These are phyloP conservation scores for Marvania coccoides DNA, from an alignment of 139 green algal genomes.

Conservation along the genomic window DNA sequence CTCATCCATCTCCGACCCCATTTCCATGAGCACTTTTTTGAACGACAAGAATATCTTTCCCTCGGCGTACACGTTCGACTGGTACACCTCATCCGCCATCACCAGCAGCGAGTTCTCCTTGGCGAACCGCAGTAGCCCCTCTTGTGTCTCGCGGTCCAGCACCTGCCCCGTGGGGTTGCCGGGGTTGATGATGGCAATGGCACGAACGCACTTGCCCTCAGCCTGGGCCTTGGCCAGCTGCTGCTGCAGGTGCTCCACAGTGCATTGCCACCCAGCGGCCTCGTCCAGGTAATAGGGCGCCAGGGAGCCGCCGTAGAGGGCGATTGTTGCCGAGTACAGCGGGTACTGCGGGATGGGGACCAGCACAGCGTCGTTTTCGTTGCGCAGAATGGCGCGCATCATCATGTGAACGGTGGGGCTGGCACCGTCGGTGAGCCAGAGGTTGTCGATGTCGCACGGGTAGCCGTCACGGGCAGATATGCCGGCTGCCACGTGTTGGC, in stretches of 20 bases:
- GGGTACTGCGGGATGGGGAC: conserved; percentile 81
- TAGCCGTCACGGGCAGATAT: conserved; percentile 67
- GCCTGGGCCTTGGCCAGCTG: conserved; percentile 20
- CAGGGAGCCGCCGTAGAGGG: conserved; percentile 78
- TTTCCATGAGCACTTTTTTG: conserved; percentile 66
- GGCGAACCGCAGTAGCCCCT: conserved; percentile 65
- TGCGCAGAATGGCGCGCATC: conserved; percentile 57
- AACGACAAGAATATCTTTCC: conserved; percentile 71
- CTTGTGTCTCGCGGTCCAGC: conserved; percentile 61
- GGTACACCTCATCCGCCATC: conserved; percentile 91
- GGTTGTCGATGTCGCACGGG: conserved; percentile 54
- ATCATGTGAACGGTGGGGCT: conserved; percentile 62
- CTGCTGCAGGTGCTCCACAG: conserved; percentile 47
- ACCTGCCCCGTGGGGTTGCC: conserved; percentile 88
- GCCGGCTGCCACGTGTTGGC: conserved; percentile 54
- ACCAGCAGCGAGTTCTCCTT: conserved; percentile 40
- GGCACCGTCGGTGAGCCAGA: conserved; percentile 83
- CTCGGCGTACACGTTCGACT: conserved; percentile 86
- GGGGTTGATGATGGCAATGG: conserved; percentile 91
- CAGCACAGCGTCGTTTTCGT: conserved; percentile 36
- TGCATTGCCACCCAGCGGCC: conserved; percentile 60
- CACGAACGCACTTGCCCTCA: conserved; percentile 44
- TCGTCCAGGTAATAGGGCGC: conserved; percentile 89
- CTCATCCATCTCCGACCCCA: conserved; percentile 33
- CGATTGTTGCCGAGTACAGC: conserved; percentile 73